Evolutionary conservation across 1,139 yeast genomes (phyloP).

Genomic region (Magnusiomyces suaveolens): DNA sequence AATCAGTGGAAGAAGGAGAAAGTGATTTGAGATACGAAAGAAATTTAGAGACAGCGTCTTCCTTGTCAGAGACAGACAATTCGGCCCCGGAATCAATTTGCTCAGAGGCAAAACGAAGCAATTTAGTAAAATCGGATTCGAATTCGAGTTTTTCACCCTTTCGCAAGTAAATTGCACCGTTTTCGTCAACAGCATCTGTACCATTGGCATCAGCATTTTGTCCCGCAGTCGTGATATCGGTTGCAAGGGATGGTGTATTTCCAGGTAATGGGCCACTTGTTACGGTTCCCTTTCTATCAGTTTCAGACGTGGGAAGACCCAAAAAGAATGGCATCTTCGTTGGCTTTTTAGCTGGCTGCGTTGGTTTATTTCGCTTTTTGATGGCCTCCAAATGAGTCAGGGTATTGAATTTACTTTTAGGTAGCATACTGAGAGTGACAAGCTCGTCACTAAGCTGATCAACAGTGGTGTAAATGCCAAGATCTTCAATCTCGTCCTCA

Average conservation of each 20-base stretch:
- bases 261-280: constrained; percentile 46
- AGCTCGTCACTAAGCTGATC: constrained; percentile 58
- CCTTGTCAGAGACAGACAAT: too few relatives aligned
- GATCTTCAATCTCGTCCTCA: constrained; percentile 27
- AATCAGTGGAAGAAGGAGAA: constrained; percentile 71
- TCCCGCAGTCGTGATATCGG: neutral
- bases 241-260: constrained; percentile 27
- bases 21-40: constrained; percentile 48
- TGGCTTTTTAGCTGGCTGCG: constrained; percentile 79
- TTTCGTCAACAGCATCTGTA: constrained; percentile 18
- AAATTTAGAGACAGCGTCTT: constrained; percentile 32
- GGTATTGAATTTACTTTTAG: constrained; percentile 71
- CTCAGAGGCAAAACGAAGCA: constrained; percentile 40
- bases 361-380: constrained; percentile 79
- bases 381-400: constrained; percentile 74
- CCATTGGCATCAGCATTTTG: constrained; percentile 38
- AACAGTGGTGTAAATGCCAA: constrained; percentile 41
- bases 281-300: constrained; percentile 5
- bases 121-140: constrained; percentile 66
- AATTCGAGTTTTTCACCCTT: constrained; percentile 10
- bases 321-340: constrained; percentile 77
- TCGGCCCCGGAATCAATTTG: constrained; percentile 36
- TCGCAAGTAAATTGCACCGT: constrained; percentile 11
- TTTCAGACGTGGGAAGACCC: constrained; percentile 7
- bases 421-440: constrained; percentile 65